A percentile compares a stretch with the other conserved stretches of the same genome.
Evolutionary conservation across 768 basidiomycete genomes (phyloP).

Genomic region (Xanthoconium stramineum): DNA sequence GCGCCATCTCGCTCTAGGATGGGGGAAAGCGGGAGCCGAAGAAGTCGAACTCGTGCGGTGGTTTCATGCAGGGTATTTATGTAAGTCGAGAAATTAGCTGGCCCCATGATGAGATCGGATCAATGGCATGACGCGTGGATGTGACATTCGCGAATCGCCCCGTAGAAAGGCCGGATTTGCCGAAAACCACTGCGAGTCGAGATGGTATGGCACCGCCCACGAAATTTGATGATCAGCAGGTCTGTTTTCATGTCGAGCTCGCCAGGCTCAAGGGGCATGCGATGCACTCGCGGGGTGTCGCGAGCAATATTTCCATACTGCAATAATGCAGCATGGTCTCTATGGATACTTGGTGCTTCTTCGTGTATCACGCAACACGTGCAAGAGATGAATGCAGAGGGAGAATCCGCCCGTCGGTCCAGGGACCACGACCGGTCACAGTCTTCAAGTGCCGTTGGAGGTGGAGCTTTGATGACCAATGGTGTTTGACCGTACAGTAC

Average conservation of each 20-base stretch:
- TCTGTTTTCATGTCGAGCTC: neutral
- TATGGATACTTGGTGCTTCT: neutral
- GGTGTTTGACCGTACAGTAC: no score
- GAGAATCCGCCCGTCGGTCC: no score
- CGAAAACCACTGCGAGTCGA: neutral
- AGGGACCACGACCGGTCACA: no score
- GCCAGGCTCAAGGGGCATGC: neutral
- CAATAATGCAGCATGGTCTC: neutral
- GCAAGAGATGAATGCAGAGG: no score
- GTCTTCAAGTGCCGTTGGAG: no score
- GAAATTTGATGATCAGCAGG: conserved; percentile 3
- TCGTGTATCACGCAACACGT: neutral
- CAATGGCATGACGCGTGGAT: neutral
- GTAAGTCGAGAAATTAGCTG: neutral
- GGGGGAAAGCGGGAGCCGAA: neutral
- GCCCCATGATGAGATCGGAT: neutral
- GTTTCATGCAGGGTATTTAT: neutral
- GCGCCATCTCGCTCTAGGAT: conserved; percentile 14
- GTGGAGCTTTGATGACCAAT: no score
- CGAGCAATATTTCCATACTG: neutral
- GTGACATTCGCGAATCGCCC: neutral
- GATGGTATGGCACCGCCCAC: neutral
- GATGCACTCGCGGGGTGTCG: neutral
- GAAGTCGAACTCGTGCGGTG: neutral
- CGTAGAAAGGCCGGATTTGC: neutral